Evolutionary conservation across 495 filamentous ascomycete genomes (phyloP).

Genomic region (Tuber indicum): DNA sequence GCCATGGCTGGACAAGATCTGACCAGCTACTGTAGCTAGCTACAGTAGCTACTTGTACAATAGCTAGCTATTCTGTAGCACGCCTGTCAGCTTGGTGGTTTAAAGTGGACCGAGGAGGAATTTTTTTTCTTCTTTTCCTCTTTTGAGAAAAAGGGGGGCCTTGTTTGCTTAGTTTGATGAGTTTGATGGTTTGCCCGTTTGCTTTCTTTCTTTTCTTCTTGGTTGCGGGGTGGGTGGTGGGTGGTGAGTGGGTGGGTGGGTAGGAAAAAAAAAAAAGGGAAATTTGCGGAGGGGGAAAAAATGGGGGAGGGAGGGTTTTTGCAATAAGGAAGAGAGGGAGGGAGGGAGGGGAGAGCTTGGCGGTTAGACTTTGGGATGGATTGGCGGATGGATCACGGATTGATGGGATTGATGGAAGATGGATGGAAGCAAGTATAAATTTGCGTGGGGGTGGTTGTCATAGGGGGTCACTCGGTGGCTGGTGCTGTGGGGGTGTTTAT

Average conservation of each 20-base stretch:
- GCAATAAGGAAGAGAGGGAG: background rate
- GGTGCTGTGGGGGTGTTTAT: background rate
- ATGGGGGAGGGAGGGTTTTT: background rate
- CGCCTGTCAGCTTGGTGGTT: too few relatives aligned
- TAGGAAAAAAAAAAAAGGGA: background rate
- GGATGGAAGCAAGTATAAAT: background rate
- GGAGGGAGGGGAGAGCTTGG: too few relatives aligned
- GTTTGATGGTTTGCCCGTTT: background rate
- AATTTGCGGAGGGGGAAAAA: too few relatives aligned
- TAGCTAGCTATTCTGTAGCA: background rate
- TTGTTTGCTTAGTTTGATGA: background rate
- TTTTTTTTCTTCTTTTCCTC: background rate
- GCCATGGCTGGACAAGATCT: too few relatives aligned
- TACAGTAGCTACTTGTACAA: too few relatives aligned
- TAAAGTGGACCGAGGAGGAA: background rate
- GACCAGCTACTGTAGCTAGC: background rate
- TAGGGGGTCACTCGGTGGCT: background rate
- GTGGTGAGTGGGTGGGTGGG: background rate
- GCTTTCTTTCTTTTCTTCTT: background rate
- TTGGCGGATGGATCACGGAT: background rate
- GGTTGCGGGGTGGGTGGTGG: background rate
- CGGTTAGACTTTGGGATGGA: background rate
- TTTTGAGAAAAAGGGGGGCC: too few relatives aligned
- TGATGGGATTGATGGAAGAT: background rate
- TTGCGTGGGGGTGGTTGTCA: background rate